A percentile compares a stretch with the other conserved stretches of the same genome.
These are phyloP conservation scores for Coleophoma cylindrospora DNA, from an alignment of 2,329 filamentous ascomycete genomes.

Conservation along the genomic window DNA sequence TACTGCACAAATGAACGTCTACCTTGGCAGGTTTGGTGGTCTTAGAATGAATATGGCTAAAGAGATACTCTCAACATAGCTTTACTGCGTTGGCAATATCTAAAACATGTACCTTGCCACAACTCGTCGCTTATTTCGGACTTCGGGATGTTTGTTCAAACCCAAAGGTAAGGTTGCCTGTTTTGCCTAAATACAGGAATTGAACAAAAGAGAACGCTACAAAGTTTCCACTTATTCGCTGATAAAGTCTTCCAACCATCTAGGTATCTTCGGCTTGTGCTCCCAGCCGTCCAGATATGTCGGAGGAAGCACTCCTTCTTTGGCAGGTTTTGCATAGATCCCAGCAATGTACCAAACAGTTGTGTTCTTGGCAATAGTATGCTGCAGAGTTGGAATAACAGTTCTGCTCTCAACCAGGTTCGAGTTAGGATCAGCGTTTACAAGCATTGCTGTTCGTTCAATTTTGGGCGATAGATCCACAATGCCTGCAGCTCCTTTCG, in stretches of 20 bases:
- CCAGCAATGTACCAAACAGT: slow-evolving; percentile 64
- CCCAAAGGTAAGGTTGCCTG: too few relatives aligned
- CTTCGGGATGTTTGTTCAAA: too few relatives aligned
- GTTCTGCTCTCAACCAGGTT: slow-evolving; percentile 71
- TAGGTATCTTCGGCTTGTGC: slow-evolving; percentile 49
- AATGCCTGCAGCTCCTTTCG: slow-evolving; percentile 51
- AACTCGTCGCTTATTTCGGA: too few relatives aligned
- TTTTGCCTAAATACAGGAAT: background rate
- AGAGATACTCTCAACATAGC: too few relatives aligned
- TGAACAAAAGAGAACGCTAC: too few relatives aligned
- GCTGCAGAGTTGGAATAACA: slow-evolving; percentile 64
- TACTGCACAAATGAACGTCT: background rate
- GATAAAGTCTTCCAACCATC: slow-evolving; percentile 54
- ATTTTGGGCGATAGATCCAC: slow-evolving; percentile 38
- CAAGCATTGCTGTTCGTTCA: slow-evolving; percentile 49
- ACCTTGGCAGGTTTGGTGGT: too few relatives aligned
- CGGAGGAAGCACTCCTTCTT: slow-evolving; percentile 42
- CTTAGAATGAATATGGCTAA: too few relatives aligned
- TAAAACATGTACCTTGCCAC: too few relatives aligned
- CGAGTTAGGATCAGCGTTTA: slow-evolving; percentile 74
- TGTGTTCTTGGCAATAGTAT: slow-evolving; percentile 51
- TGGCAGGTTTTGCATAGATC: slow-evolving; percentile 64
- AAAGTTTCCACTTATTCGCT: background rate
- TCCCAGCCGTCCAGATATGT: slow-evolving; percentile 59
- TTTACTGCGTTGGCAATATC: too few relatives aligned